phyloP scores from a whole-genome alignment of 2,329 filamentous ascomycete genomes.

The Aureobasidium uvarum region DNA sequence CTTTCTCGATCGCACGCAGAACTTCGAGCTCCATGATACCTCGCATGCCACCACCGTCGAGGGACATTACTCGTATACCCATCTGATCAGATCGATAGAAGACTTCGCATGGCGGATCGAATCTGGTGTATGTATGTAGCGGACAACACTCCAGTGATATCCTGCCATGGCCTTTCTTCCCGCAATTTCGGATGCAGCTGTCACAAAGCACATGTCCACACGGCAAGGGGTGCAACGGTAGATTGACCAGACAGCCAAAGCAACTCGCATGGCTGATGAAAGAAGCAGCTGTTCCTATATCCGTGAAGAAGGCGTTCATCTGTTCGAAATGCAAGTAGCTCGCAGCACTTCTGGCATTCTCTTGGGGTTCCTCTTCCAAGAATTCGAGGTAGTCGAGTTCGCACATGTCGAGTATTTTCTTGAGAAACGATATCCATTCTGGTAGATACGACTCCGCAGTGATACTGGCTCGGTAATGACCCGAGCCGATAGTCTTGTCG shows the following conservation, averaged over 20 bases:
- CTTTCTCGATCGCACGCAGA: slow-evolving; percentile 43
- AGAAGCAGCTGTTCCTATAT: slow-evolving; percentile 31
- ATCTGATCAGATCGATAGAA: slow-evolving; percentile 39
- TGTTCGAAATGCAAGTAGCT: slow-evolving; percentile 5
- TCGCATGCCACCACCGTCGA: slow-evolving; percentile 50
- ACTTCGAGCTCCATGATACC: slow-evolving; percentile 50
- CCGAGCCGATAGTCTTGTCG: not conserved
- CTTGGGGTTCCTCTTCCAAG: not conserved
- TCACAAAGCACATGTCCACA: slow-evolving; percentile 51
- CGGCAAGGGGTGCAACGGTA: slow-evolving; percentile 46
- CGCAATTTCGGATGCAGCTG: slow-evolving; percentile 41
- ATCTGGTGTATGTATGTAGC: slow-evolving; percentile 33
- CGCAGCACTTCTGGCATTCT: not conserved
- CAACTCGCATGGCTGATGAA: slow-evolving; percentile 48
- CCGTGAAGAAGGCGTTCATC: not conserved
- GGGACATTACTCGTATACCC: slow-evolving; percentile 43
- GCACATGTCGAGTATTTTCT: not conserved
- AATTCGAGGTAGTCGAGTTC: slow-evolving; percentile 3
- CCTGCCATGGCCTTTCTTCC: slow-evolving; percentile 34
- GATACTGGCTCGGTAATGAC: not conserved
- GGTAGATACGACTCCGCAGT: not conserved
- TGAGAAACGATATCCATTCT: not conserved
- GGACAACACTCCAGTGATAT: slow-evolving; percentile 39
- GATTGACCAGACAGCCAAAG: slow-evolving; percentile 48
- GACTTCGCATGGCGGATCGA: slow-evolving; percentile 31